Base-by-base conservation (phyloP, 371 early-diverging fungal genomes). In the Mucor velutinosus region DNA sequence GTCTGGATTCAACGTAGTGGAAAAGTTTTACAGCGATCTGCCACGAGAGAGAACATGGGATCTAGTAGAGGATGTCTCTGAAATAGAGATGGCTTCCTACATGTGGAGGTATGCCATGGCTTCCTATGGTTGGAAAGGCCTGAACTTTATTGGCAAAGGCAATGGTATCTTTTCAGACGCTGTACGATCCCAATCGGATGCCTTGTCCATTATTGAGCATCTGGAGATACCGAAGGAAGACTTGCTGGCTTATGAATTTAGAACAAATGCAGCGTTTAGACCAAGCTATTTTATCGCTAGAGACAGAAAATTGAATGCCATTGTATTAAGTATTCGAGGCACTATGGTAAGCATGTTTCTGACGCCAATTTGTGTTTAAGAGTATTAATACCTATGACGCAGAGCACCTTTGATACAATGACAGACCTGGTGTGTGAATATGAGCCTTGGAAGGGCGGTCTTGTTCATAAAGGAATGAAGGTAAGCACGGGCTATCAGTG, bases 381-480 rank as follows among this genome's bases (percentile, higher is more conserved):
- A n/a, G n/a, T n/a, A n/a, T n/a, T n/a, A n/a, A 51, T 6, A 25
- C 23, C 12, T 51, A 1, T 1, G 4, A 19, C 7, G 30, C 72
- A 89, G 90, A 94, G 91, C 49, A 81, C 87, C 1, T 85, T 87
- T 69, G 95, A 94, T 70, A 87, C 92, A 0, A 73, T 94, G 66
- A 94, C 95, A 0, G 95, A 95, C 70, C 69, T 94, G 21, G 87
- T 90, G 0, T 94, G 94, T 62, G 93, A 93, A 67, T 94, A 94
- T 66, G 85, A 88, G 53, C 89, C 86, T 35, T 94, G 94, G 94
- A 88, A 89, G 58, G 94, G 92, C 12, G 94, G 94, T 0, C 73
- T 94, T 12, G 90, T 93, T 19, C 94, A 94, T 61, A 83, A 87
- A 59, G 94, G 94, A 27, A 90, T 94, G 80, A 83, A 89, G 75